A percentile compares a stretch with the other conserved stretches of the same genome.
Conservation (phyloP, 2,329 filamentous ascomycete genomes). For the Bimuria novae-zelandiae region DNA sequence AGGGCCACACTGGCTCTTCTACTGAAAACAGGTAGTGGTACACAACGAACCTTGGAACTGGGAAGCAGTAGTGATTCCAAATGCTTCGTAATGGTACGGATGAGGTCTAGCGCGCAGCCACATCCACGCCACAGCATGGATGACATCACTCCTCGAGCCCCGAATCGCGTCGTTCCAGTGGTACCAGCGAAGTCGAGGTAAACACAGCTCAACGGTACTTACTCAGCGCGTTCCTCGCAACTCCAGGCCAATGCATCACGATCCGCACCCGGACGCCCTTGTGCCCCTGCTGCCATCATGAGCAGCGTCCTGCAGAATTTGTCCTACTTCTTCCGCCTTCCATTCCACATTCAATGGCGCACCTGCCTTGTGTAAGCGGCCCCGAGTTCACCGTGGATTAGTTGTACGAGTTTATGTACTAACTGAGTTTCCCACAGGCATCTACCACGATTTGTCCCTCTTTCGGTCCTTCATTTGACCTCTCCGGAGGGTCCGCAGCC, state of each 20-base stretch:
- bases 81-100: background rate
- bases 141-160: no score
- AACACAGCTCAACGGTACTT: slow-evolving; percentile 3
- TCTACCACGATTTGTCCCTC: slow-evolving; percentile 44
- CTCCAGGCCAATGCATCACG: background rate
- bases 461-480: slow-evolving; percentile 45
- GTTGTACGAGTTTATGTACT: no score
- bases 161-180: background rate
- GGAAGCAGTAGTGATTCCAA: background rate
- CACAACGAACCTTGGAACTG: no score
- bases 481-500: slow-evolving; percentile 49
- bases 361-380: slow-evolving; percentile 34
- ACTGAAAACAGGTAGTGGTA: no score
- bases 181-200: slow-evolving; percentile 1
- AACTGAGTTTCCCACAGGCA: slow-evolving; percentile 16
- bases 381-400: background rate
- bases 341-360: slow-evolving; percentile 44
- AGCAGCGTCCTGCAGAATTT: slow-evolving; percentile 36
- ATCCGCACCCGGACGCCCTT: background rate
- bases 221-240: background rate
- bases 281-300: slow-evolving; percentile 24
- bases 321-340: slow-evolving; percentile 44
- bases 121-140: background rate
- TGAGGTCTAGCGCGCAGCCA: background rate
- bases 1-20: no score